A percentile compares a stretch with the other conserved stretches of the same genome.
These are phyloP conservation scores for Boletus patriciae DNA, from an alignment of 768 basidiomycete genomes.

Conservation along the genomic window DNA sequence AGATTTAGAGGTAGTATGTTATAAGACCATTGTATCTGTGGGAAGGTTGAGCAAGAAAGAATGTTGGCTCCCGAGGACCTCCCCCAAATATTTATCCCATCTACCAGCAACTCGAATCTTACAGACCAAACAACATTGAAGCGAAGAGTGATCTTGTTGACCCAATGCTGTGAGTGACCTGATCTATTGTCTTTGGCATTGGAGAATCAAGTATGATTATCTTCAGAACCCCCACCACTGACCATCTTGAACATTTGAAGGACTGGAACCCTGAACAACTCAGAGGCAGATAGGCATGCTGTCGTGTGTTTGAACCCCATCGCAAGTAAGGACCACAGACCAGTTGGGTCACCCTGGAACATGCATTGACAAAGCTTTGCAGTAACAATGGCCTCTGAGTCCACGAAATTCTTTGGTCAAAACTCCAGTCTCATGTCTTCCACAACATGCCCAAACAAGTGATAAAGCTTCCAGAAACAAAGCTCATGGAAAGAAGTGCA, in stretches of 20 bases:
- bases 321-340: not conserved
- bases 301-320: not conserved
- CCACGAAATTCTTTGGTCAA: not conserved
- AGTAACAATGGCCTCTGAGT: not conserved
- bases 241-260: not conserved
- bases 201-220: too few species aligned
- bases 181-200: too few species aligned
- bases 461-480: not conserved
- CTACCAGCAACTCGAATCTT: too few species aligned
- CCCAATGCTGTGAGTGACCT: too few species aligned
- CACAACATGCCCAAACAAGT: not conserved
- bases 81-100: too few species aligned
- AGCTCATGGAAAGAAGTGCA: not conserved
- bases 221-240: not conserved
- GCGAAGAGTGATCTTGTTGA: too few species aligned
- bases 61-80: too few species aligned
- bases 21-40: too few species aligned
- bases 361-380: not conserved
- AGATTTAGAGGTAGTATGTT: too few species aligned
- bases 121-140: too few species aligned
- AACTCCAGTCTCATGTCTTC: not conserved
- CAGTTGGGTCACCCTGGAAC: not conserved
- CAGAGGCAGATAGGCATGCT: too few species aligned
- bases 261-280: not conserved
- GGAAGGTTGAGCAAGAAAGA: too few species aligned